These are phyloP conservation scores for Ziziphus jujuba DNA, from an alignment of 306 rosid species.

Conservation along the genomic window DNA sequence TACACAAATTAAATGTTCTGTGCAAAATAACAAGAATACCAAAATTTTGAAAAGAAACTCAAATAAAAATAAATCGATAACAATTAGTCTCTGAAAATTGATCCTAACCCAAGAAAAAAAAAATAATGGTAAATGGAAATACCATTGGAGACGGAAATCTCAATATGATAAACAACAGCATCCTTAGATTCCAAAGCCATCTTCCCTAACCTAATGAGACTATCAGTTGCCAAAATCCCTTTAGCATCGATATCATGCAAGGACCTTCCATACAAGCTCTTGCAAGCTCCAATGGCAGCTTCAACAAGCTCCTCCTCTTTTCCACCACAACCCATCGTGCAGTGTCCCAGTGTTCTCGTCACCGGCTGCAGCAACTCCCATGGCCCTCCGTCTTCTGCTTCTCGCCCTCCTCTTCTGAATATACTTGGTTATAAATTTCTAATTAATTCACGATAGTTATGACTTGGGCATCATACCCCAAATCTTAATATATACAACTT, in stretches of 20 bases:
- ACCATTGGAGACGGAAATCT: conserved; percentile 22
- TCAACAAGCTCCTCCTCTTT: conserved; percentile 19
- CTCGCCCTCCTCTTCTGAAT: not conserved
- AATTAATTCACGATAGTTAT: too few species aligned
- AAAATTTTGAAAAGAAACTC: too few species aligned
- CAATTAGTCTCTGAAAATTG: too few species aligned
- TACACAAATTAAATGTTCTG: too few species aligned
- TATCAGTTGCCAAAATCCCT: conserved; percentile 63
- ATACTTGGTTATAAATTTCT: too few species aligned
- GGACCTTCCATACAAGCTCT: conserved; percentile 54
- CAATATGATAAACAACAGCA: conserved; percentile 23
- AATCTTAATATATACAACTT: too few species aligned
- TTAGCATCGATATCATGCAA: conserved; percentile 64
- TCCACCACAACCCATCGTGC: conserved; percentile 57
- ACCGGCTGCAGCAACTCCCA: conserved; percentile 73
- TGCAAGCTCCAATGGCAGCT: conserved; percentile 47
- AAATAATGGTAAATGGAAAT: not conserved
- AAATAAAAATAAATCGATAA: too few species aligned
- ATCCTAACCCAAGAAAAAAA: too few species aligned
- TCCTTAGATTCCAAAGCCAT: conserved; percentile 11
- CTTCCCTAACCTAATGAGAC: conserved; percentile 50
- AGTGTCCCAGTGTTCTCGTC: conserved; percentile 61
- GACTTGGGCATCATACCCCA: too few species aligned
- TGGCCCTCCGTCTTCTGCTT: conserved; percentile 33
- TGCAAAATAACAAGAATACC: too few species aligned